phyloP scores from a whole-genome alignment of 2,329 filamentous ascomycete genomes.

The Colletotrichum tofieldiae region DNA sequence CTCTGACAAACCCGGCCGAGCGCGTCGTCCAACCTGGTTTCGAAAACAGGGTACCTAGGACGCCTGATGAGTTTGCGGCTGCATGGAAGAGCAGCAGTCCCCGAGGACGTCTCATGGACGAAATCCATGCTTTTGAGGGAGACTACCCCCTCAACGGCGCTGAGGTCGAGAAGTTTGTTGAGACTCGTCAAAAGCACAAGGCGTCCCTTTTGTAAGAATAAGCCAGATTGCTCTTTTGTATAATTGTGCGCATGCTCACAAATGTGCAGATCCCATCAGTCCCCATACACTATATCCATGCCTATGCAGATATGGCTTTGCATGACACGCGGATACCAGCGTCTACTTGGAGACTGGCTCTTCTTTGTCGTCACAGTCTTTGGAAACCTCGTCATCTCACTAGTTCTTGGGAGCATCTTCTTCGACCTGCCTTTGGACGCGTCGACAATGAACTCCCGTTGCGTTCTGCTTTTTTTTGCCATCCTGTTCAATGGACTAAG shows the following conservation, averaged over 20 bases:
- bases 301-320: constrained; percentile 71
- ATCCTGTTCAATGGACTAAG: constrained; percentile 53
- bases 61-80: constrained; percentile 66
- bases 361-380: constrained; percentile 76
- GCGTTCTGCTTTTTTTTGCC: constrained; percentile 48
- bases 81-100: constrained; percentile 30
- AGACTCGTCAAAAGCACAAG: constrained; percentile 28
- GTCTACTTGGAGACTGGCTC: constrained; percentile 71
- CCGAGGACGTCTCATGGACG: constrained; percentile 21
- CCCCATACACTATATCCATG: constrained; percentile 76
- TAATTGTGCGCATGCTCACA: constrained; percentile 43
- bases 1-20: background rate
- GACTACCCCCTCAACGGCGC: constrained; percentile 31
- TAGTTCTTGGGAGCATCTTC: constrained; percentile 78
- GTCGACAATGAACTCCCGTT: constrained; percentile 66
- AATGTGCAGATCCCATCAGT: constrained; percentile 4
- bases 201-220: constrained; percentile 66
- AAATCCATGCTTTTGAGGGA: constrained; percentile 26
- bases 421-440: constrained; percentile 70
- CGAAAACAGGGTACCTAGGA: constrained; percentile 69
- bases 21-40: constrained; percentile 70
- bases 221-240: too few relatives aligned
- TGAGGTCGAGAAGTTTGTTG: constrained; percentile 18
- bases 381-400: constrained; percentile 43
- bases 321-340: constrained; percentile 71